Evolutionary conservation across 164 flowering plant species (phyloP), one percentile per base, ranked within the genome.

Genomic region (Warburgia ugandensis): DNA sequence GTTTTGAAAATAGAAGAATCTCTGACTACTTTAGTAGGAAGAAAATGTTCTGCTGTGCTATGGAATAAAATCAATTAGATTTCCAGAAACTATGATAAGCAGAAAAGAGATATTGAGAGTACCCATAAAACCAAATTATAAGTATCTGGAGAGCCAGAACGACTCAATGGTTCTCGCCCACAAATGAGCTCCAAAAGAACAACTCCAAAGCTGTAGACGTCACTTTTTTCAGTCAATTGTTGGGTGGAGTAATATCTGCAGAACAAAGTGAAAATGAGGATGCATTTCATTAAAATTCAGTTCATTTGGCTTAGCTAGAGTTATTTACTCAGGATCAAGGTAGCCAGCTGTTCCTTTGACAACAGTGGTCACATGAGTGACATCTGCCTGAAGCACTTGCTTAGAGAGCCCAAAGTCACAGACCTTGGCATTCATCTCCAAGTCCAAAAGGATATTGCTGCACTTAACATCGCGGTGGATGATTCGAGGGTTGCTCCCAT

Each of bases 301-400:
- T 21, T 31, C 5, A 14, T 6, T 5, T 3, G 29, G 41, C 10
- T 23, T 13, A 37, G 32, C 16, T 17, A 46, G 31, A 45, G 57
- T 47, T 14, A 45, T 77, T 61, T 77, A 84, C 96, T 87, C 96
- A 29, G 96, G 96, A 56, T 87, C 96, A 38, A 87, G 80, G 69
- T 87, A 87, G 42, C 96, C 96, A 29, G 87, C 87, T 30, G 94
- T 84, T 59, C 94, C 94, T 64, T 84, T 84, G 50, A 84, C 96
- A 46, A 76, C 73, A 39, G 94, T 87, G 39, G 94, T 82, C 36
- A 87, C 79, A 65, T 82, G 96, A 54, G 73, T 73, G 14, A 77
- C 81, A 54, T 82, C 88, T 42, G 78, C 69, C 52, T 68, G 74
- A n/a, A 73, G 51, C 33, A 84, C 56, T 71, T 87, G 96, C 72